Percentiles rank a stretch among this genome's conserved stretches.
phyloP scores from a whole-genome alignment of 2,329 filamentous ascomycete genomes.

The Neofusicoccum umdonicola region DNA sequence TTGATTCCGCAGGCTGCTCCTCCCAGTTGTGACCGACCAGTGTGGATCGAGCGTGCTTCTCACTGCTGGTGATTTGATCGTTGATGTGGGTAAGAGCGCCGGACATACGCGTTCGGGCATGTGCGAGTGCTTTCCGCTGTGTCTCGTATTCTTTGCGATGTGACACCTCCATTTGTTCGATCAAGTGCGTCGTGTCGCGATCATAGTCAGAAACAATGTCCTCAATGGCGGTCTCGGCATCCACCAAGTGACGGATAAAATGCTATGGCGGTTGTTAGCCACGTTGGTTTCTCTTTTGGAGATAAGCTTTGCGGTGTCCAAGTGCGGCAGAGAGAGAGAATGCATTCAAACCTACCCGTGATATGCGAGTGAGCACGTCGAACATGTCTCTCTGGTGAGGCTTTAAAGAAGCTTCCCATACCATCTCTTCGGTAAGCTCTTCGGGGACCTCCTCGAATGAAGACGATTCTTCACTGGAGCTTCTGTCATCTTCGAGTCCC shows the following conservation, averaged over 20 bases:
- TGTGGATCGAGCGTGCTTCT: background rate
- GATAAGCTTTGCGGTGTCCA: too few relatives aligned
- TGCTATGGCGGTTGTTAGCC: conserved; percentile 27
- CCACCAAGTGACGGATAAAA: conserved; percentile 46
- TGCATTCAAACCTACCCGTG: conserved; percentile 19
- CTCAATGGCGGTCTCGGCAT: conserved; percentile 45
- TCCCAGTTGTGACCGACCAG: background rate
- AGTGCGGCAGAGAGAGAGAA: too few relatives aligned
- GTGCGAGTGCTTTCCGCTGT: background rate
- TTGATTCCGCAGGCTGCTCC: background rate
- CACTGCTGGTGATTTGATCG: background rate
- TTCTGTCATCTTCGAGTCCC: background rate
- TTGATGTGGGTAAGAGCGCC: background rate
- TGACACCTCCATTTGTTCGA: conserved; percentile 41
- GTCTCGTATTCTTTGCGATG: conserved; percentile 32
- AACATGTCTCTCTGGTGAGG: conserved; percentile 40
- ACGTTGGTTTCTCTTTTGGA: background rate
- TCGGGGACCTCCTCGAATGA: background rate
- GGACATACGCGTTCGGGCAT: background rate
- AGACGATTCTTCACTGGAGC: background rate
- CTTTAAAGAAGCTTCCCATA: conserved; percentile 39
- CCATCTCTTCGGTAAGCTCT: conserved; percentile 30
- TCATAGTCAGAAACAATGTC: conserved; percentile 46
- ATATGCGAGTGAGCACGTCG: conserved; percentile 39
- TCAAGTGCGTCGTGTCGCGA: conserved; percentile 42